Evolutionary conservation across 78 protist species (phyloP), one percentile per base, ranked within the genome.

Genomic region (Polysphondylium violaceum): DNA sequence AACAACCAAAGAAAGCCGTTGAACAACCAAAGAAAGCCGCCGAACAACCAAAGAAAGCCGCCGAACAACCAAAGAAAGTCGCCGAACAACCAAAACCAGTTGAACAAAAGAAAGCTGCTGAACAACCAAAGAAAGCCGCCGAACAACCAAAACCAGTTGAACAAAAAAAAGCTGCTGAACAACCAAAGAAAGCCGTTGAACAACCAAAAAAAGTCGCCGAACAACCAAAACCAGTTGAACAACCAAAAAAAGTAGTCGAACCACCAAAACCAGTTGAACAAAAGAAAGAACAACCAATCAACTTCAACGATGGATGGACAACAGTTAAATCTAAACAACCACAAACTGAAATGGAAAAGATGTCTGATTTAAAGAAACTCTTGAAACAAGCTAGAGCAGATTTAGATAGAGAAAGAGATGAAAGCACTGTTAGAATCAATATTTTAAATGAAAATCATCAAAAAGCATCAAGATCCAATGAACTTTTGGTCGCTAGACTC

Each of bases 311-410:
- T 58, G 71, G 71, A 17, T 78, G 88, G 88, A 59, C 61, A 36
- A 59, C 43, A 11, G 88, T 78, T 25, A 78, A n/a, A n/a, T n/a
- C n/a, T n/a, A n/a, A 78, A 59, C 58, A 36, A 31, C 63, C 50
- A 33, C 75, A 74, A 65, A 78, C 76, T 19, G 75, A 65, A n/a
- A 50, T 78, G 29, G 88, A 78, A 50, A 78, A 78, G 58, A 25
- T 78, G 29, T 61, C 88, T n/a, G 64, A 12, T 14, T 36, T 65
- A 21, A 78, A 50, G 36, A 27, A 31, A 14, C 35, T 6, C n/a
- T 31, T 78, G 23, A 43, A 51, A 23, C 71, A 61, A 35, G 5
- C 72, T 27, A 69, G 51, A 21, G 31, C 35, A 16, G 31, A 33
- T 36, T 64, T 78, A n/a, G 64, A 50, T 11, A 78, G 51, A 55